Conservation (phyloP, 148 eudicot species). For the Pharnaceum exiguum region DNA sequence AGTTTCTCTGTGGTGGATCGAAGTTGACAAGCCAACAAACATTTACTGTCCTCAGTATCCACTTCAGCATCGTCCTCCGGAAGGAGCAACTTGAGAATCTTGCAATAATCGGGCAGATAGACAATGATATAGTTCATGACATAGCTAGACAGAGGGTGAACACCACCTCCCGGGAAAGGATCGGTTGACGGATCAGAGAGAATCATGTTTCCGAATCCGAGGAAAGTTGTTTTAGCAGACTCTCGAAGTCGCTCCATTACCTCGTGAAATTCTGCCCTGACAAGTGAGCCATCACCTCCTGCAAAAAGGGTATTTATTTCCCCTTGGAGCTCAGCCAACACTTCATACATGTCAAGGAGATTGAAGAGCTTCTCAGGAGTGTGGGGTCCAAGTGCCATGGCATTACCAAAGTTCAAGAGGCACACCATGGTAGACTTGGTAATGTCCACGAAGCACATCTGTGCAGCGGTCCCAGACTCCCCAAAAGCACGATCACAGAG, state of each 20-base stretch:
- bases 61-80: conserved; percentile 16
- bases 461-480: conserved; percentile 25
- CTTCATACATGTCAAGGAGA: conserved; percentile 71
- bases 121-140: conserved; percentile 66
- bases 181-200: conserved; percentile 36
- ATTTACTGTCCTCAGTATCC: neutral
- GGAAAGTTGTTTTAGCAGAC: conserved; percentile 41
- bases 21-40: conserved; percentile 38
- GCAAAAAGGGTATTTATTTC: conserved; percentile 45
- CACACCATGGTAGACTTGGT: conserved; percentile 44
- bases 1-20: conserved; percentile 33
- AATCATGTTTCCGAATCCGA: conserved; percentile 43
- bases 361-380: conserved; percentile 62
- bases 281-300: conserved; percentile 28
- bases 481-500: conserved; percentile 55
- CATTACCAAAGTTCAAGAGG: conserved; percentile 74
- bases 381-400: conserved; percentile 52
- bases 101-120: conserved; percentile 34
- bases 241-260: conserved; percentile 44
- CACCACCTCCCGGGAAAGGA: conserved; percentile 52
- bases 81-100: conserved; percentile 53
- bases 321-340: conserved; percentile 31
- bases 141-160: conserved; percentile 64
- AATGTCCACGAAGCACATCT: conserved; percentile 44
- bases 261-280: conserved; percentile 46